Evolutionary conservation across 2,329 filamentous ascomycete genomes (phyloP).

Genomic region (Penicillium sp.): DNA sequence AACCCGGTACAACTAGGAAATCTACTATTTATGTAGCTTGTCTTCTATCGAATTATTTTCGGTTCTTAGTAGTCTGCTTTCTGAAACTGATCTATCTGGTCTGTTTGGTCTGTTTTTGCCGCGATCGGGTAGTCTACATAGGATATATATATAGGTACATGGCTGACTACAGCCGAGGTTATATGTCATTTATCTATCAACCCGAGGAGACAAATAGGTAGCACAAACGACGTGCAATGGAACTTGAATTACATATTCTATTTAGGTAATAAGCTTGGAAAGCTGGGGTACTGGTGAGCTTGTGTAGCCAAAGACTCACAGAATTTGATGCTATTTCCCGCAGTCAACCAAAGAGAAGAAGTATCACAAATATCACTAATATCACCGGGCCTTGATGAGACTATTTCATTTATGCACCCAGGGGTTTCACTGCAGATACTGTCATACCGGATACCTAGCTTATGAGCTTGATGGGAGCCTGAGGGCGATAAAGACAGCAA

Average conservation of each 20-base stretch:
- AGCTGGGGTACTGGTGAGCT: background rate
- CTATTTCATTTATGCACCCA: background rate
- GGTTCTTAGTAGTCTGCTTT: background rate
- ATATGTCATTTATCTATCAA: background rate
- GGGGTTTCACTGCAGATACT: slow-evolving; percentile 3
- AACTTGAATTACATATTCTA: background rate
- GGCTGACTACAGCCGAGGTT: background rate
- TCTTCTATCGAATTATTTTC: too few species aligned
- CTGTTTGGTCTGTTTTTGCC: too few species aligned
- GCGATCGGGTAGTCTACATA: background rate
- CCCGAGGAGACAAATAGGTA: background rate
- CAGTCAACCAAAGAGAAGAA: background rate
- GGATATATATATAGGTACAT: background rate
- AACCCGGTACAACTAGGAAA: background rate
- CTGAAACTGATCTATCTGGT: background rate
- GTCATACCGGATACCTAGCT: background rate
- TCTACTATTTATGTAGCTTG: too few species aligned
- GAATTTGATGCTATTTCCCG: background rate
- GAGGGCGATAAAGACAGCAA: background rate
- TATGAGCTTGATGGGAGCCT: background rate
- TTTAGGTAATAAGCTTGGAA: background rate
- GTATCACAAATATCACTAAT: slow-evolving; percentile 1
- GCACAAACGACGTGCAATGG: background rate
- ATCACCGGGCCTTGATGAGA: background rate
- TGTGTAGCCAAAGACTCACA: background rate